A percentile compares a stretch with the other conserved stretches of the same genome.
Conservation (phyloP, 2,329 filamentous ascomycete species). For the Penicillium sclerotigenum region DNA sequence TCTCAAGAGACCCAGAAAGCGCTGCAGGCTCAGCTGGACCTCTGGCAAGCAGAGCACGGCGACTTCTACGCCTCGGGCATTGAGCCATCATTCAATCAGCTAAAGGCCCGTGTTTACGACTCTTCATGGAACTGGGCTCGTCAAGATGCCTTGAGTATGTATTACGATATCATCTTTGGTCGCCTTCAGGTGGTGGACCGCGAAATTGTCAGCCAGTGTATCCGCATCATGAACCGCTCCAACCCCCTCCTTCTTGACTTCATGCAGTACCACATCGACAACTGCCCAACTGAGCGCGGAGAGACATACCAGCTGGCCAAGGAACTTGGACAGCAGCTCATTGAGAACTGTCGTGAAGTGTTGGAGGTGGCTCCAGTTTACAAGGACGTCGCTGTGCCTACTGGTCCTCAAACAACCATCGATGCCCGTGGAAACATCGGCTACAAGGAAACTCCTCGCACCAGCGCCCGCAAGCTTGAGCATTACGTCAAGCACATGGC, state of each 20-base stretch:
- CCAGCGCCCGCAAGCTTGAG: constrained; percentile 92
- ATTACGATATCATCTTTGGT: constrained; percentile 98
- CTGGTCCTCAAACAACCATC: constrained; percentile 86
- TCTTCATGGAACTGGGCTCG: constrained; percentile 99
- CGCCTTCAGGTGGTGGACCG: constrained; percentile 88
- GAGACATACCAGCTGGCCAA: constrained; percentile 99
- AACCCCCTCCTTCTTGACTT: constrained; percentile 95
- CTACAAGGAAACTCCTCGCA: constrained; percentile 81
- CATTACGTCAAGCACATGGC: constrained; percentile 99
- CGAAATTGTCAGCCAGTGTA: constrained; percentile 97
- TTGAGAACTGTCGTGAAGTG: constrained; percentile 96
- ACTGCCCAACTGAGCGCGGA: constrained; percentile 92
- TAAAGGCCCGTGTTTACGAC: constrained; percentile 95
- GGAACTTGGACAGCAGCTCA: constrained; percentile 85
- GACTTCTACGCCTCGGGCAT: constrained; percentile 95
- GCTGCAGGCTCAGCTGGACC: constrained; percentile 86
- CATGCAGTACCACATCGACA: constrained; percentile 99
- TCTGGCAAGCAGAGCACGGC: constrained; percentile 93
- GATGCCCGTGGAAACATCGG: constrained; percentile 89
- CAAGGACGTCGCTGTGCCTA: constrained; percentile 92
- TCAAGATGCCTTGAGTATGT: constrained; percentile 97
- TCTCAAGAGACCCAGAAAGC: constrained; percentile 82
- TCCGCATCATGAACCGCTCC: constrained; percentile 98
- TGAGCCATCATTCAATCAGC: constrained; percentile 84
- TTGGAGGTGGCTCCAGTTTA: constrained; percentile 79